Conservation (phyloP, 257 asterid genomes). For the Plantago ovata region DNA sequence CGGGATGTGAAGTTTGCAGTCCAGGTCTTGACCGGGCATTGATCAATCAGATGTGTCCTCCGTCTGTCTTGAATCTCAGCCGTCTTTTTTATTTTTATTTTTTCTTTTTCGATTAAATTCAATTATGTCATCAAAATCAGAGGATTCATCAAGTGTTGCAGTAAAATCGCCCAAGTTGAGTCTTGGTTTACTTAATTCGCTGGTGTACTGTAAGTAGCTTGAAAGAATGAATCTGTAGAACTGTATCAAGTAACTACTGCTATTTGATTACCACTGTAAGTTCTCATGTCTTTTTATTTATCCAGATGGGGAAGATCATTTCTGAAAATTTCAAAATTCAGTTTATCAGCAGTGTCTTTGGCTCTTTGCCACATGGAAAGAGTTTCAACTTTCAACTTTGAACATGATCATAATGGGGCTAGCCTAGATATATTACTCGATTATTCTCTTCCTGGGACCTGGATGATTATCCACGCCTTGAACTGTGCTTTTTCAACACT, state of each 20-base stretch:
- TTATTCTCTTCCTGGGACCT: no score
- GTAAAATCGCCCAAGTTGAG: conserved; percentile 7
- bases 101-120: background rate
- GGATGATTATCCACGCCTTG: no score
- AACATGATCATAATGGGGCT: no score
- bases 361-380: background rate
- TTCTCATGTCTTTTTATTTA: background rate
- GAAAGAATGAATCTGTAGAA: conserved; percentile 5
- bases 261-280: no score
- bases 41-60: background rate
- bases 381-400: no score
- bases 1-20: background rate
- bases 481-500: no score
- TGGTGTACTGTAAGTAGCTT: conserved; percentile 11
- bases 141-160: background rate
- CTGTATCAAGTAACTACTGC: conserved; percentile 17
- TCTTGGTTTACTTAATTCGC: conserved; percentile 4
- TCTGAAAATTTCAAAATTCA: background rate
- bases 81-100: background rate
- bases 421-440: no score
- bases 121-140: conserved; percentile 1
- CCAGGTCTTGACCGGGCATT: background rate
- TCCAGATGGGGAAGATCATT: conserved; percentile 3
- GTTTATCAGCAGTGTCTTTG: background rate
- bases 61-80: background rate